Percentiles rank a stretch among this genome's conserved stretches.
These are phyloP conservation scores for Sherardia arvensis DNA, from an alignment of 257 asterid species.

Conservation along the genomic window DNA sequence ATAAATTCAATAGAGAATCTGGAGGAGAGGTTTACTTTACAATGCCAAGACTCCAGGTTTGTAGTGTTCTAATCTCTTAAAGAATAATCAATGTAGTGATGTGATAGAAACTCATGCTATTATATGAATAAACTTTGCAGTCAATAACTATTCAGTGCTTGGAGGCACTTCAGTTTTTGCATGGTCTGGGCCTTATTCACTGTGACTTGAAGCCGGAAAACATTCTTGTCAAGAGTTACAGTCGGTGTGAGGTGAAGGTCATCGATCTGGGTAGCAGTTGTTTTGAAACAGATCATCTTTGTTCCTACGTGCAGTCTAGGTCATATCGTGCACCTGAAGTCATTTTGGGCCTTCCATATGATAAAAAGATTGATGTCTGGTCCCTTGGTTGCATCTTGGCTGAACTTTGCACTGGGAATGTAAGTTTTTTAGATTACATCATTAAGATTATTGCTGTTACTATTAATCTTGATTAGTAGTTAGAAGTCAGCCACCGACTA, in stretches of 20 bases:
- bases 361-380: slow-evolving; percentile 90
- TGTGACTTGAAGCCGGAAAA: slow-evolving; percentile 99
- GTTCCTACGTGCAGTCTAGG: slow-evolving; percentile 96
- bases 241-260: slow-evolving; percentile 98
- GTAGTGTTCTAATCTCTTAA: slow-evolving; percentile 15
- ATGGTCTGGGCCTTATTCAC: slow-evolving; percentile 93
- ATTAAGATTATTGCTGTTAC: slow-evolving; percentile 1
- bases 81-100: slow-evolving; percentile 11
- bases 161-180: slow-evolving; percentile 94
- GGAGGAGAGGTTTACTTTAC: slow-evolving; percentile 99
- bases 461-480: background rate
- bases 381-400: slow-evolving; percentile 99
- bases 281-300: slow-evolving; percentile 91
- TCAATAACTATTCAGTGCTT: slow-evolving; percentile 93
- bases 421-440: slow-evolving; percentile 32
- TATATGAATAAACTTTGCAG: slow-evolving; percentile 37
- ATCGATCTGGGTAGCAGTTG: slow-evolving; percentile 98
- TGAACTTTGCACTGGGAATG: slow-evolving; percentile 96
- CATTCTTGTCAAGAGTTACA: slow-evolving; percentile 96
- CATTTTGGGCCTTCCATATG: slow-evolving; percentile 91
- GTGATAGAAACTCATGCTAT: slow-evolving; percentile 16
- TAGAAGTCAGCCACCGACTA: background rate
- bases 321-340: slow-evolving; percentile 99
- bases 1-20: slow-evolving; percentile 93
- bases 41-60: slow-evolving; percentile 97